Percentiles rank a stretch among this genome's conserved stretches.
Conservation (phyloP, 2,329 filamentous ascomycete species). For the Shiraia sp. region DNA sequence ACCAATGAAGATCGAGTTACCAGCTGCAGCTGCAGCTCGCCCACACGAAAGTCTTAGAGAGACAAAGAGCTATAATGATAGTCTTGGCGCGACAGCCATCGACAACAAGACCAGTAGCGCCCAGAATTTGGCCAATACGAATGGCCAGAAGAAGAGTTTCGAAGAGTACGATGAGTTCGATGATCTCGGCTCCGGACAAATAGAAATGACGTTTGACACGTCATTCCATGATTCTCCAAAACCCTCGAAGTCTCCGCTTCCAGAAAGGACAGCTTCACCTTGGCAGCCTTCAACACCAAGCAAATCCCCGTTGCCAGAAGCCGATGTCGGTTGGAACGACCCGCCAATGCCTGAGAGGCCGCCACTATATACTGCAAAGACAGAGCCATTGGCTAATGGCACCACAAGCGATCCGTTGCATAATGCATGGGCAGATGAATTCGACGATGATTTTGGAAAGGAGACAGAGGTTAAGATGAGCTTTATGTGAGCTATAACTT, state of each 20-base stretch:
- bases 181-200: slow-evolving; percentile 28
- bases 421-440: slow-evolving; percentile 55
- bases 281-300: slow-evolving; percentile 10
- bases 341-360: slow-evolving; percentile 27
- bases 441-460: slow-evolving; percentile 51
- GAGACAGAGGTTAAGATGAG: slow-evolving; percentile 55
- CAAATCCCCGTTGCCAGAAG: slow-evolving; percentile 1
- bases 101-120: slow-evolving; percentile 16
- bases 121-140: slow-evolving; percentile 22
- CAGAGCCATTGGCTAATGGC: slow-evolving; percentile 19
- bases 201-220: slow-evolving; percentile 52
- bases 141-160: slow-evolving; percentile 19
- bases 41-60: slow-evolving; percentile 39
- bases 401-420: slow-evolving; percentile 30
- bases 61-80: slow-evolving; percentile 49
- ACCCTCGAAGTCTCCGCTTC: slow-evolving; percentile 16
- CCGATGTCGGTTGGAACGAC: slow-evolving; percentile 17
- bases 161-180: slow-evolving; percentile 44
- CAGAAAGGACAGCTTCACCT: slow-evolving; percentile 9
- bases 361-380: slow-evolving; percentile 31
- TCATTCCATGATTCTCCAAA: slow-evolving; percentile 31
- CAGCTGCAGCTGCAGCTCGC: slow-evolving; percentile 19
- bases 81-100: slow-evolving; percentile 20
- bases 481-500: slow-evolving; percentile 38
- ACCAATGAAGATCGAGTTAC: slow-evolving; percentile 74